A percentile compares a stretch with the other conserved stretches of the same genome.
Conservation (phyloP, 202 grass and related monocot species). For the Panicum virgatum region DNA sequence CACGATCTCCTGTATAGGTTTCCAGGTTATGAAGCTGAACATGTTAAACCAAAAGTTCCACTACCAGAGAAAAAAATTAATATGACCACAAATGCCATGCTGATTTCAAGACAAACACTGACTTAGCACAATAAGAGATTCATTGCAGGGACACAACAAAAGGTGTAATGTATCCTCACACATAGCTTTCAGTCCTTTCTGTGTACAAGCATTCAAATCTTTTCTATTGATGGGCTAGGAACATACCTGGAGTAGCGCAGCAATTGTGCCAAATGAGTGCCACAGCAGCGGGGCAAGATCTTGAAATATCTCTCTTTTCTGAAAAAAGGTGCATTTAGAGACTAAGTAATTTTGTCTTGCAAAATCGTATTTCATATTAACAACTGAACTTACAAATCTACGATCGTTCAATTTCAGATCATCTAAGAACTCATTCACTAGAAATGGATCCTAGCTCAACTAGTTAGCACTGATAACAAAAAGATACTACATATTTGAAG, state of each 20-base stretch:
- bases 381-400: conserved; percentile 4
- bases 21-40: conserved; percentile 24
- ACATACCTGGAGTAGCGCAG: conserved; percentile 76
- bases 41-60: conserved; percentile 27
- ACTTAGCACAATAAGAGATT: background rate
- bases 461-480: background rate
- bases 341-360: background rate
- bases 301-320: conserved; percentile 96
- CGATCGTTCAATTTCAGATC: background rate
- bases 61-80: background rate
- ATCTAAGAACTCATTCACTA: conserved; percentile 6
- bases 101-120: background rate
- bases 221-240: background rate
- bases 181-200: background rate
- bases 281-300: conserved; percentile 80
- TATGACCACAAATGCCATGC: background rate
- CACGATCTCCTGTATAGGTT: conserved; percentile 69
- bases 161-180: background rate
- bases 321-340: conserved; percentile 16
- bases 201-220: background rate
- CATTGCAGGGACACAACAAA: conserved; percentile 12
- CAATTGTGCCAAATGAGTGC: conserved; percentile 85
- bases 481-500: background rate
- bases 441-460: background rate
- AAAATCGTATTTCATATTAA: background rate